Evolutionary conservation across 108 stramenopile genomes (phyloP).

Genomic region (Conticribra guillardii): DNA sequence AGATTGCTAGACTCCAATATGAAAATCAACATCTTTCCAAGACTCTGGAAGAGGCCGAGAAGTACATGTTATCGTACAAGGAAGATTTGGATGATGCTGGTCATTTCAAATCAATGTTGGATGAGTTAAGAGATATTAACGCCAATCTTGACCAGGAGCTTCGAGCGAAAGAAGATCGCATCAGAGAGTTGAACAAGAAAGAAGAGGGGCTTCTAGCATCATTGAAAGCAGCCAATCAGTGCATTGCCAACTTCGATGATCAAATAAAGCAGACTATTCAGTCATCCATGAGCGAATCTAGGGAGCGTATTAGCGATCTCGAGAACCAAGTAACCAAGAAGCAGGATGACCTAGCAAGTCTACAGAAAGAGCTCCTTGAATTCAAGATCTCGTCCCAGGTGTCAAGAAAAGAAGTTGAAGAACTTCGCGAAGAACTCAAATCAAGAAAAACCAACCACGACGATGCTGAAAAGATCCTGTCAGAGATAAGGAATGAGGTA

Average conservation of each 20-base stretch:
- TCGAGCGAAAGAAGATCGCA: conserved; percentile 21
- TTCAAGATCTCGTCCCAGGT: conserved; percentile 1
- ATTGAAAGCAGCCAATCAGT: conserved; percentile 17
- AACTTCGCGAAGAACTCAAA: neutral
- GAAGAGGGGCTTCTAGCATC: conserved; percentile 15
- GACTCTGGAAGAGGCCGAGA: conserved; percentile 31
- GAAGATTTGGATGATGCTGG: conserved; percentile 30
- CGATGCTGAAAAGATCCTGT: conserved; percentile 17
- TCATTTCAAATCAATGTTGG: conserved; percentile 33
- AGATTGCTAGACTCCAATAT: conserved; percentile 25
- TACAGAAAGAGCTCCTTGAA: conserved; percentile 16
- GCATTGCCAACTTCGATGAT: conserved; percentile 8
- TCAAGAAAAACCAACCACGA: neutral
- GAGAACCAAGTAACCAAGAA: conserved; percentile 14
- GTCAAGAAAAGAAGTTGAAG: neutral
- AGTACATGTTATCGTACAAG: conserved; percentile 34
- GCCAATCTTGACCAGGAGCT: conserved; percentile 32
- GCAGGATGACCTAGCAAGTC: neutral
- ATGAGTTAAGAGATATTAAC: conserved; percentile 41
- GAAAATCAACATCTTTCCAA: conserved; percentile 37
- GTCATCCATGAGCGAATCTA: conserved; percentile 11
- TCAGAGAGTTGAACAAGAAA: conserved; percentile 18
- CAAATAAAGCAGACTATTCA: conserved; percentile 12
- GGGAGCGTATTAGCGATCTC: neutral
- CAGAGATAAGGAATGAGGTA: conserved; percentile 6